Evolutionary conservation across 371 early-diverging fungal species (phyloP), one percentile per base, ranked within the genome.

Genomic region (Mucor circinelloides): DNA sequence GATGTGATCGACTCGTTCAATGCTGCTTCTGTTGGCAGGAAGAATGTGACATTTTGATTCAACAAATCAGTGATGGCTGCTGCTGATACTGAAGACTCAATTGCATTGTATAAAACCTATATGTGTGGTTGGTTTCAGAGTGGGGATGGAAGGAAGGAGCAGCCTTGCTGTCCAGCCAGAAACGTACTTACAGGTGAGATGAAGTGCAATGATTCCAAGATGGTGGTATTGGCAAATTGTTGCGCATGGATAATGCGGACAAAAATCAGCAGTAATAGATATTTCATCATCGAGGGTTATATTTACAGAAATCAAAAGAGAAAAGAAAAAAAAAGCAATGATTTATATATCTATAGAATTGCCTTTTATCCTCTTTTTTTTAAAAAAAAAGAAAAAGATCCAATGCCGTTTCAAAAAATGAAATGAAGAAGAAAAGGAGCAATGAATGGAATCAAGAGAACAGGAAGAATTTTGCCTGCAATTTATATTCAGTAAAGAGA

Each of bases 11-110:
- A 58, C 15, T 21, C 31, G 31, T 66, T 60, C 27, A 73, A 12
- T 4, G 64, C 63, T 17, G 60, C 6, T 10, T 63, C 67, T 15
- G 40, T 55, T 2, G 73, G 73, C 21, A 73, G 58, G 28, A 73
- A 67, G 21, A 73, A 34, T 3, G 70, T 73, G n/a, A 70, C 19
- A 9, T 70, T 63, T 28, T 64, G 59, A 31, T 50, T 17, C 0
- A 69, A 9, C 27, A 69, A 17, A 19, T 44, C 50, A 23, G 34
- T 19, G 15, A 68, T 31, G 31, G 63, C 42, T 13, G 17, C 9
- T 7, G 36, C 44, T 15, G 15, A 57, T 10, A 21, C 4, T 13
- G 46, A 30, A n/a, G 21, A 65, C 10, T 57, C 5, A 42, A 64
- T 28, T 0, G 27, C 32, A 19, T 64, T 21, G 34, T 32, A 52